These are phyloP conservation scores for Starmera amethionina DNA, from an alignment of 805 yeast genomes.

Conservation along the genomic window DNA sequence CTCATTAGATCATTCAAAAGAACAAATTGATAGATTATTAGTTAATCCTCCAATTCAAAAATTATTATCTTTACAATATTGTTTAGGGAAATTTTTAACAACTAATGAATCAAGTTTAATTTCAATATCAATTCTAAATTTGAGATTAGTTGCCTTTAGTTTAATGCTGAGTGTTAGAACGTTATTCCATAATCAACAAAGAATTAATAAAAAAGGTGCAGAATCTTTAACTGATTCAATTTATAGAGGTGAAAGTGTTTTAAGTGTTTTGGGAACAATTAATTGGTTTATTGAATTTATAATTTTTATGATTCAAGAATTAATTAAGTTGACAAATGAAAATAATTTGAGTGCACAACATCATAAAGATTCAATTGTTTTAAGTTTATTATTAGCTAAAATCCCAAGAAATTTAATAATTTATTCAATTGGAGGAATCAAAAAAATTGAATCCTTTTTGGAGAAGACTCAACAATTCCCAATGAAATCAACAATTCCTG, in stretches of 20 bases:
- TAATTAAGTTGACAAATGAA: slow-evolving; percentile 32
- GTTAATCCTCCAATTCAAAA: slow-evolving; percentile 74
- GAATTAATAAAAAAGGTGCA: slow-evolving; percentile 41
- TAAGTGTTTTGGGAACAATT: slow-evolving; percentile 63
- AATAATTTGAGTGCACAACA: background rate
- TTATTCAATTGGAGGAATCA: slow-evolving; percentile 58
- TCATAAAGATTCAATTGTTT: slow-evolving; percentile 30
- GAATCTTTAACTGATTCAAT: slow-evolving; percentile 39
- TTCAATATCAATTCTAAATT: slow-evolving; percentile 50
- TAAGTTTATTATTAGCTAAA: slow-evolving; percentile 55
- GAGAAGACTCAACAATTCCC: slow-evolving; percentile 13
- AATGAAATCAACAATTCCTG: slow-evolving; percentile 1
- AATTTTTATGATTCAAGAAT: slow-evolving; percentile 63
- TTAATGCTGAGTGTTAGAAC: slow-evolving; percentile 52
- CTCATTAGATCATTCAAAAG: slow-evolving; percentile 58
- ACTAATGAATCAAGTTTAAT: slow-evolving; percentile 12
- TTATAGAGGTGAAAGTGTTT: slow-evolving; percentile 51
- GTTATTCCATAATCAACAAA: slow-evolving; percentile 52
- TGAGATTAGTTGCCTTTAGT: slow-evolving; percentile 65
- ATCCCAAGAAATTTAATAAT: slow-evolving; percentile 60
- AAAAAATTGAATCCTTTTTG: slow-evolving; percentile 33
- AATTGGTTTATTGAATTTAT: slow-evolving; percentile 83
- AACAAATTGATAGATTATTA: slow-evolving; percentile 65
- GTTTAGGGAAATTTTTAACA: slow-evolving; percentile 39
- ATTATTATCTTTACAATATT: slow-evolving; percentile 57